A percentile compares a stretch with the other conserved stretches of the same genome.
These are phyloP conservation scores for Aschersonia sp. DNA, from an alignment of 2,329 filamentous ascomycete species.

Conservation along the genomic window DNA sequence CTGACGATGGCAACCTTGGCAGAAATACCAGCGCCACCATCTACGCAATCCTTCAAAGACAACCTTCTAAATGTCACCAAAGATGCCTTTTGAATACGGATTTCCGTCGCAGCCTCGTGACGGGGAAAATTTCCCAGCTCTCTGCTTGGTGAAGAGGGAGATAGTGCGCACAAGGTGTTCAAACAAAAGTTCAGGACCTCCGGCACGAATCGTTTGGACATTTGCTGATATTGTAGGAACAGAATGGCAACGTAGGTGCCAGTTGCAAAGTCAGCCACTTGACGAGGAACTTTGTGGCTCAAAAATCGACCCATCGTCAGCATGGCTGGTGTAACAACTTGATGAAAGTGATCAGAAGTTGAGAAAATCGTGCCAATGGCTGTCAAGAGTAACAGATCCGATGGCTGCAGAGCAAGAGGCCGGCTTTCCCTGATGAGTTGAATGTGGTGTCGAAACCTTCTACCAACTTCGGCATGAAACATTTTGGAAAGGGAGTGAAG, in stretches of 20 bases:
- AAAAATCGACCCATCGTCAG: constrained; percentile 75
- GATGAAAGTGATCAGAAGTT: constrained; percentile 94
- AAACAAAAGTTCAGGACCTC: constrained; percentile 73
- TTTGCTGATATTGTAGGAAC: constrained; percentile 65
- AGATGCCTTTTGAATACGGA: constrained; percentile 33
- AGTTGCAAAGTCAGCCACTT: constrained; percentile 50
- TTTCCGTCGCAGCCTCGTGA: constrained; percentile 36
- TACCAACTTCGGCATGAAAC: constrained; percentile 65
- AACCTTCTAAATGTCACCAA: constrained; percentile 34
- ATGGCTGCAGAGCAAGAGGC: constrained; percentile 39
- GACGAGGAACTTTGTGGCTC: constrained; percentile 57
- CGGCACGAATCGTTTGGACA: constrained; percentile 79
- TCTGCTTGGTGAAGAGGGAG: constrained; percentile 35
- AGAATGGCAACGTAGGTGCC: constrained; percentile 72
- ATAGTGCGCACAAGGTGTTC: constrained; percentile 56
- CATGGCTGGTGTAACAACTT: constrained; percentile 81
- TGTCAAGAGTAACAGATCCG: constrained; percentile 72
- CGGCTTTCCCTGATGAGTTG: constrained; percentile 33
- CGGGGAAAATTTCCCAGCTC: constrained; percentile 44
- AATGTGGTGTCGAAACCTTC: constrained; percentile 64
- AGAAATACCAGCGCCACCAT: constrained; percentile 18
- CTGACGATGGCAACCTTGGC: constrained; percentile 45
- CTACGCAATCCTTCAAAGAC: constrained; percentile 42
- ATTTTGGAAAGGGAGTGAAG: constrained; percentile 84
- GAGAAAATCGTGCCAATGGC: constrained; percentile 78